Percentiles rank a stretch among this genome's conserved stretches.
These are phyloP conservation scores for Platismatia glauca DNA, from an alignment of 495 filamentous ascomycete species.

Conservation along the genomic window DNA sequence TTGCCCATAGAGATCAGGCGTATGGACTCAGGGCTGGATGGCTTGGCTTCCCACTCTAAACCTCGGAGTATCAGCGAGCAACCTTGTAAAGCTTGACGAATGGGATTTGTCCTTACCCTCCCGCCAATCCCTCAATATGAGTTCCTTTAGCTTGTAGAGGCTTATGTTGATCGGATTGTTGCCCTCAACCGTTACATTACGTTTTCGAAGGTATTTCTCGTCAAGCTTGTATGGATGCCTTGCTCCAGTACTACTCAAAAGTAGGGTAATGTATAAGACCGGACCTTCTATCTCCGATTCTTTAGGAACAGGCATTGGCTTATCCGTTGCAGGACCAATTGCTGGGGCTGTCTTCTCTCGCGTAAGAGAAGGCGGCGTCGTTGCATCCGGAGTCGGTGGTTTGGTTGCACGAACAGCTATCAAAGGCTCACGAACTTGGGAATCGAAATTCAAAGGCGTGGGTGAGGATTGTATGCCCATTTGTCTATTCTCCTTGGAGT, in stretches of 20 bases:
- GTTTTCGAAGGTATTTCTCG: conserved; percentile 71
- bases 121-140: conserved; percentile 85
- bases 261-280: conserved; percentile 49
- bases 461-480: background rate
- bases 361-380: conserved; percentile 13
- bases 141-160: conserved; percentile 82
- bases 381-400: background rate
- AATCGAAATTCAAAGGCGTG: background rate
- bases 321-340: conserved; percentile 25
- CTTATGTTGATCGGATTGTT: conserved; percentile 81
- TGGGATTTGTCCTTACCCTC: conserved; percentile 39
- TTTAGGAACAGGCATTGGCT: conserved; percentile 27
- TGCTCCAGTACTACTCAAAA: conserved; percentile 72
- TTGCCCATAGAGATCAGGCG: conserved; percentile 83
- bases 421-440: conserved; percentile 6
- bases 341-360: conserved; percentile 24
- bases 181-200: conserved; percentile 63
- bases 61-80: background rate
- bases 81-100: background rate
- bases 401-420: background rate
- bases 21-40: conserved; percentile 74
- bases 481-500: conserved; percentile 9
- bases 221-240: conserved; percentile 83
- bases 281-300: conserved; percentile 39
- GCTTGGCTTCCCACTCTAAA: conserved; percentile 76